A percentile compares a stretch with the other conserved stretches of the same genome.
Evolutionary conservation across 140 eudicot species (phyloP).

Genomic region (Eryngium alpinum): DNA sequence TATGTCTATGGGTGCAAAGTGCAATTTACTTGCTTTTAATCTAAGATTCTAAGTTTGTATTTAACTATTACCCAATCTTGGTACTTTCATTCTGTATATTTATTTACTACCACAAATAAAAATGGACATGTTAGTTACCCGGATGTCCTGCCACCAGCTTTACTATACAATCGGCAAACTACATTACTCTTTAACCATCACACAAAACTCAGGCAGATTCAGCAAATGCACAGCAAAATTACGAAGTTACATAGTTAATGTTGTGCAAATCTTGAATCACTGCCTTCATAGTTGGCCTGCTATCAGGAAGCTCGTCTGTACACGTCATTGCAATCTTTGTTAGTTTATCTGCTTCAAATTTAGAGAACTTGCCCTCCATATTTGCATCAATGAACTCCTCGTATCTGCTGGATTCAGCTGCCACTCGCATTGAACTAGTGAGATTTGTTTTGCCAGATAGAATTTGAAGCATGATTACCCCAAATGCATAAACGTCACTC

Average conservation of each 20-base stretch:
- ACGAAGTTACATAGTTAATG: neutral
- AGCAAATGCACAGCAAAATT: neutral
- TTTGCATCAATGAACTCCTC: conserved; percentile 49
- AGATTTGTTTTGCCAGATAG: conserved; percentile 61
- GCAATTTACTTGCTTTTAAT: too few relatives aligned
- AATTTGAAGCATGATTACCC: conserved; percentile 70
- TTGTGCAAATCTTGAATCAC: conserved; percentile 37
- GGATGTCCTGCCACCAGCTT: neutral
- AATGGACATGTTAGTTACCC: neutral
- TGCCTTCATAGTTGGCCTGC: conserved; percentile 52
- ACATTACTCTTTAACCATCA: neutral
- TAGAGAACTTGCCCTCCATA: conserved; percentile 41
- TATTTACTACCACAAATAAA: neutral
- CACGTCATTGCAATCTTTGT: conserved; percentile 45
- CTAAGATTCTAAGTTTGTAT: too few relatives aligned
- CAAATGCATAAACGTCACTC: conserved; percentile 86
- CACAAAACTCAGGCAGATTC: neutral
- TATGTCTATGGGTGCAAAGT: too few relatives aligned
- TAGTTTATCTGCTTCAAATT: conserved; percentile 38
- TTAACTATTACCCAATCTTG: neutral
- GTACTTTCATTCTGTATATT: neutral
- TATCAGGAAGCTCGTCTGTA: conserved; percentile 57
- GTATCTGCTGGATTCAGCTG: conserved; percentile 51
- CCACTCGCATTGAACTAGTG: conserved; percentile 27
- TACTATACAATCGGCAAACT: neutral